These are phyloP conservation scores for Penicillium samsonianum DNA, from an alignment of 495 filamentous ascomycete genomes.

Conservation along the genomic window DNA sequence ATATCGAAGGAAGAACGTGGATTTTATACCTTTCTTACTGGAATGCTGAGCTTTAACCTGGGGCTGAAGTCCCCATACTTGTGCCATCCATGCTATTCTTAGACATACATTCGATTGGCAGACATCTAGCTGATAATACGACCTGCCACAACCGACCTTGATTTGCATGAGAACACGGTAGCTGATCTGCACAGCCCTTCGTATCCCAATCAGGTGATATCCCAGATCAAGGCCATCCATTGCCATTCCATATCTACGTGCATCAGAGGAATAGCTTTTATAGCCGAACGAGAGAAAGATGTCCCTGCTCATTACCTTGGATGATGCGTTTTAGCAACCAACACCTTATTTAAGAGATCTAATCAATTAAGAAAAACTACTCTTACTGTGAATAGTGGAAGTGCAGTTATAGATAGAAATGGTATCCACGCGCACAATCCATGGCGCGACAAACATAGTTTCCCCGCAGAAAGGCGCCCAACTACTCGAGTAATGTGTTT, in stretches of 20 bases:
- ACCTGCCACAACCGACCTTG: background rate
- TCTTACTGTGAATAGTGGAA: background rate
- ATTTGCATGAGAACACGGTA: background rate
- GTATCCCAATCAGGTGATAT: background rate
- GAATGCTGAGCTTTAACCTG: background rate
- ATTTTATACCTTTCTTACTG: background rate
- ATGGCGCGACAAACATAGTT: background rate
- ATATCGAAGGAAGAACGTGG: background rate
- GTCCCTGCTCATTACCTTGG: background rate
- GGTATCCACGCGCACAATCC: background rate
- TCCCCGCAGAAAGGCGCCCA: background rate
- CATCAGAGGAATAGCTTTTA: background rate
- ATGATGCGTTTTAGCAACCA: background rate
- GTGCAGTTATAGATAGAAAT: background rate
- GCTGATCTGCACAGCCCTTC: background rate
- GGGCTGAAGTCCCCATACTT: too few species aligned
- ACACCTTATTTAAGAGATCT: background rate
- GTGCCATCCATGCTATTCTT: background rate
- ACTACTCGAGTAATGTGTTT: background rate
- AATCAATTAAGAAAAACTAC: background rate
- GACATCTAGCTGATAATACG: background rate
- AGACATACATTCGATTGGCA: background rate
- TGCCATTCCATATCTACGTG: background rate
- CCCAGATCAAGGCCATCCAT: background rate
- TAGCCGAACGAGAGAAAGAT: background rate